A percentile compares a stretch with the other conserved stretches of the same genome.
phyloP scores from a whole-genome alignment of 1,284 basidiomycete genomes.

The Ustilago shanxiensis region DNA sequence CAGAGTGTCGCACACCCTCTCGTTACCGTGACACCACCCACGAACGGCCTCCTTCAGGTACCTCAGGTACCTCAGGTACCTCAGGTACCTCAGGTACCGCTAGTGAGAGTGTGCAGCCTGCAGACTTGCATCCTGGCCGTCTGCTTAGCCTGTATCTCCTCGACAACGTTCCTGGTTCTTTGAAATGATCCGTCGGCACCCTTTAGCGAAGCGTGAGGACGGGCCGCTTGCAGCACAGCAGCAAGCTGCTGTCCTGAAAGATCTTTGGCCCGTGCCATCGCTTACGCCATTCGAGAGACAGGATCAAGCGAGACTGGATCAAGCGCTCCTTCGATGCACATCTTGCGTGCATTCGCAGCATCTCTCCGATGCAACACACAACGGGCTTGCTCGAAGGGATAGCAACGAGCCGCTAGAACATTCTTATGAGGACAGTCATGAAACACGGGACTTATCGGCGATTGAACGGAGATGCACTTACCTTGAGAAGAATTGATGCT shows the following conservation, averaged over 20 bases:
- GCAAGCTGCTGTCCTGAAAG: not conserved
- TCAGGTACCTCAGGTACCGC: slow-evolving; percentile 2
- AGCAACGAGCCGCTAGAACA: not conserved
- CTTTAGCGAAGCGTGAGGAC: not conserved
- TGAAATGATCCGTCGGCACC: not conserved
- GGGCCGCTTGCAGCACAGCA: not conserved
- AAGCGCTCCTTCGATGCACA: slow-evolving; percentile 3
- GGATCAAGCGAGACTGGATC: not conserved
- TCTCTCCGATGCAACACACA: not conserved
- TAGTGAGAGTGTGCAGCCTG: not conserved
- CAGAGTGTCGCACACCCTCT: not conserved
- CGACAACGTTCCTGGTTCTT: slow-evolving; percentile 3
- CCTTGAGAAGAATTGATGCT: slow-evolving; percentile 5
- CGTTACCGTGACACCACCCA: not conserved
- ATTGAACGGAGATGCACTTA: not conserved
- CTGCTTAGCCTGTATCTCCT: slow-evolving; percentile 3
- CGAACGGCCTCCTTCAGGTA: not conserved
- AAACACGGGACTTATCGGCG: slow-evolving; percentile 2
- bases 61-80: not conserved
- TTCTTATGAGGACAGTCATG: not conserved
- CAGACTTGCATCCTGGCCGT: not conserved
- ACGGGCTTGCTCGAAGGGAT: not conserved
- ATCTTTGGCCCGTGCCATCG: not conserved
- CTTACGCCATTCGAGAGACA: not conserved
- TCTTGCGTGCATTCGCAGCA: not conserved